phyloP scores from a whole-genome alignment of 495 filamentous ascomycete genomes.

The Penicillium chermesinum region DNA sequence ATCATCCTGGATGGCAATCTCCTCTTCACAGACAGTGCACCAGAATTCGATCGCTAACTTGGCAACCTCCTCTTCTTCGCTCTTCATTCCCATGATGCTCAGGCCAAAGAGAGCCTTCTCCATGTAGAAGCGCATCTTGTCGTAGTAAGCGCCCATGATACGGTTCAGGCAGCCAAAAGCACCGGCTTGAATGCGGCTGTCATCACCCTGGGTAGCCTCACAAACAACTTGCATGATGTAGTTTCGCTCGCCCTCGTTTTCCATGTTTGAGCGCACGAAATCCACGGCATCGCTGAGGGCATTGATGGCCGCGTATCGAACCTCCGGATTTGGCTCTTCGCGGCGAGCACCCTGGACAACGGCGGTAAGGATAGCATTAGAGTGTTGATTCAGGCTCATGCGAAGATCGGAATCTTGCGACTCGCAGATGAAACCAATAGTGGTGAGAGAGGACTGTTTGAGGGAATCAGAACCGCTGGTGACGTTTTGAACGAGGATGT shows the following conservation, averaged over 20 bases:
- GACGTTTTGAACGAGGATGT: constrained; percentile 81
- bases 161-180: constrained; percentile 96
- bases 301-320: constrained; percentile 85
- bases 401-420: constrained; percentile 84
- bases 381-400: constrained; percentile 73
- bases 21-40: constrained; percentile 99
- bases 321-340: constrained; percentile 85
- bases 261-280: constrained; percentile 96
- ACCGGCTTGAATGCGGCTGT: constrained; percentile 86
- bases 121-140: constrained; percentile 99
- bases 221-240: constrained; percentile 99
- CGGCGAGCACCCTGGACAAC: constrained; percentile 96
- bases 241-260: constrained; percentile 97
- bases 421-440: constrained; percentile 97
- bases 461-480: constrained; percentile 76
- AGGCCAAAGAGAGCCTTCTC: constrained; percentile 98
- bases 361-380: constrained; percentile 95
- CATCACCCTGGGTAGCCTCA: constrained; percentile 90
- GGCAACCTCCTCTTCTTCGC: constrained; percentile 91
- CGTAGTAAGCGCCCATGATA: constrained; percentile 97
- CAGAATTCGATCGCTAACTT: constrained; percentile 99
- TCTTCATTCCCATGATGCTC: constrained; percentile 99
- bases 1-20: constrained; percentile 94
- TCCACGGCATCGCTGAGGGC: constrained; percentile 96
- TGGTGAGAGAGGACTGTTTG: constrained; percentile 88